Evolutionary conservation across 805 yeast genomes (phyloP).

Genomic region (Yamadazyma sp.): DNA sequence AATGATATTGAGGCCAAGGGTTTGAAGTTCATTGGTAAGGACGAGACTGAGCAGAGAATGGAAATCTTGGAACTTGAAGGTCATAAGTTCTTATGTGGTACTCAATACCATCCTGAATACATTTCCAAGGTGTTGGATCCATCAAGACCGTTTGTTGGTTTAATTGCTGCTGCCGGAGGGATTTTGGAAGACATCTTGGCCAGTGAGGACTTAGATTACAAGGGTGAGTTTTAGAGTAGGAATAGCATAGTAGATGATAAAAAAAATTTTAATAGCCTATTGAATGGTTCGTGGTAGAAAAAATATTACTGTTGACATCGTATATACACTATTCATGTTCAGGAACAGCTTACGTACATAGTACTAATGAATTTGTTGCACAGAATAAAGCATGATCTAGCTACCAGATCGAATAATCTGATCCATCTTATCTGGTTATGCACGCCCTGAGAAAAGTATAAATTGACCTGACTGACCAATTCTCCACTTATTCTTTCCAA

Average conservation of each 20-base stretch:
- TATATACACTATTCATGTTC: neutral
- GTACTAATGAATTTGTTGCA: no score
- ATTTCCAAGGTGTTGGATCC: constrained; percentile 95
- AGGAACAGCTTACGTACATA: no score
- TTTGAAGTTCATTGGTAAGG: constrained; percentile 87
- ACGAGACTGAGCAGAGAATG: constrained; percentile 88
- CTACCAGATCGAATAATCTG: no score
- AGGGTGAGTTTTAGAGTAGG: constrained; percentile 40
- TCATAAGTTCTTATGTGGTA: constrained; percentile 90
- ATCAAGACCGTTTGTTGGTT: constrained; percentile 92
- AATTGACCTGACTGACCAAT: neutral
- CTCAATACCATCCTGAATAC: constrained; percentile 99
- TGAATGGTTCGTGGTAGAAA: no score
- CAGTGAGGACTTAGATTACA: constrained; percentile 41
- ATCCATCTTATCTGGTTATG: no score
- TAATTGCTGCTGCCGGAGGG: constrained; percentile 92
- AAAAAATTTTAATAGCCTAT: no score
- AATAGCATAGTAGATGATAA: neutral
- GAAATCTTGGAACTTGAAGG: constrained; percentile 83
- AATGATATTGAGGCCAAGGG: constrained; percentile 72
- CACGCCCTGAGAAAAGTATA: constrained; percentile 2
- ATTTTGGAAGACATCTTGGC: constrained; percentile 64
- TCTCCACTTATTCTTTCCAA: neutral
- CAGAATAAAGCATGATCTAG: no score
- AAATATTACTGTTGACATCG: no score